These are phyloP conservation scores for Fomitopsis pulvina DNA, from an alignment of 768 basidiomycete genomes.

Conservation along the genomic window DNA sequence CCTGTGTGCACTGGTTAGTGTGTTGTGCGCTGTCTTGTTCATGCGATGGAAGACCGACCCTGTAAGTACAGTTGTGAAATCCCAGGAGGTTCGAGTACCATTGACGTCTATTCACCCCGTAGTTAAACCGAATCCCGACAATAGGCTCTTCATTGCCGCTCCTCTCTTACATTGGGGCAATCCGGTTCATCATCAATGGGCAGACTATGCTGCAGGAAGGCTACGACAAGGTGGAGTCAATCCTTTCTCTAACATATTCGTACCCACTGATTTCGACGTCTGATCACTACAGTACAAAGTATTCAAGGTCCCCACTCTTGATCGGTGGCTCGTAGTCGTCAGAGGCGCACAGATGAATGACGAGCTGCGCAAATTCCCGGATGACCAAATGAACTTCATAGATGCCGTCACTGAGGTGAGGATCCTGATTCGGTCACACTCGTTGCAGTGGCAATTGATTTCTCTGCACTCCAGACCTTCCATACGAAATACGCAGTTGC, in stretches of 20 bases:
- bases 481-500: slow-evolving; percentile 32
- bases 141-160: slow-evolving; percentile 16
- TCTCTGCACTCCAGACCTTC: slow-evolving; percentile 9
- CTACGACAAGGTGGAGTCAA: slow-evolving; percentile 6
- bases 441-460: neutral
- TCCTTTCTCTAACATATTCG: neutral
- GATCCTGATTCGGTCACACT: neutral
- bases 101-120: neutral
- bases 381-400: slow-evolving; percentile 37
- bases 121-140: slow-evolving; percentile 19
- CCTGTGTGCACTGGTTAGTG: neutral
- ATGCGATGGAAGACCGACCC: neutral
- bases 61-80: neutral
- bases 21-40: neutral
- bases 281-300: slow-evolving; percentile 8
- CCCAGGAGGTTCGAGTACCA: too few species aligned
- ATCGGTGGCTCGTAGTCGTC: slow-evolving; percentile 42
- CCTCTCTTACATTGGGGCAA: slow-evolving; percentile 14
- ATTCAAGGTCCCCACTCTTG: slow-evolving; percentile 39
- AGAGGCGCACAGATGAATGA: slow-evolving; percentile 38
- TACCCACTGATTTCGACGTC: neutral
- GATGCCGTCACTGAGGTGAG: slow-evolving; percentile 36
- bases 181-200: slow-evolving; percentile 5
- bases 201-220: slow-evolving; percentile 10
- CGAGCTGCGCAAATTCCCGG: slow-evolving; percentile 41